These are phyloP conservation scores for Yamadazyma nakazawae DNA, from an alignment of 805 yeast genomes.

Conservation along the genomic window DNA sequence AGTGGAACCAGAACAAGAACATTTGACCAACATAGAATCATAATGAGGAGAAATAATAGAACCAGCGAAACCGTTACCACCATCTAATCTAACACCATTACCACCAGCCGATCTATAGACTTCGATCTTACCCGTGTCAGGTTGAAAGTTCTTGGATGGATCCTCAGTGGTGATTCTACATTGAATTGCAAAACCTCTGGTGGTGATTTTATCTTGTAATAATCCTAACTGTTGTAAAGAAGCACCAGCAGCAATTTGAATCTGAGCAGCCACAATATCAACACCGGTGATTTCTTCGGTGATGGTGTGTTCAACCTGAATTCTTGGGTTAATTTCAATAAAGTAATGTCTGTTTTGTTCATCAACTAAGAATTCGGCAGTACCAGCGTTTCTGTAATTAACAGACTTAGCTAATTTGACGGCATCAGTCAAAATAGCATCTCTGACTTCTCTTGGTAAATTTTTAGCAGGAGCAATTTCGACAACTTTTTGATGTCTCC, in stretches of 20 bases:
- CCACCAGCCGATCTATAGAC: conserved; percentile 99
- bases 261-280: conserved; percentile 96
- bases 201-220: conserved; percentile 89
- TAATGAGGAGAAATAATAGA: conserved; percentile 95
- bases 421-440: conserved; percentile 91
- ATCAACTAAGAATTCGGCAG: conserved; percentile 96
- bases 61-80: conserved; percentile 98
- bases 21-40: conserved; percentile 97
- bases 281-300: conserved; percentile 99
- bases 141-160: conserved; percentile 94
- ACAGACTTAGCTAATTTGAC: conserved; percentile 87
- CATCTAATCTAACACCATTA: conserved; percentile 97
- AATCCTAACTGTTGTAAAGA: conserved; percentile 86
- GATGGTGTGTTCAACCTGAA: conserved; percentile 96
- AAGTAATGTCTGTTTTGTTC: conserved; percentile 92
- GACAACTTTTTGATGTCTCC: conserved; percentile 98
- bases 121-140: conserved; percentile 97
- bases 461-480: conserved; percentile 98
- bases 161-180: conserved; percentile 99
- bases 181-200: conserved; percentile 97
- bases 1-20: conserved; percentile 95
- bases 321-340: conserved; percentile 97
- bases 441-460: conserved; percentile 76
- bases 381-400: conserved; percentile 94
- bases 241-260: conserved; percentile 98